Conservation (phyloP, 2,329 filamentous ascomycete genomes). For the Fusarium graminum region DNA sequence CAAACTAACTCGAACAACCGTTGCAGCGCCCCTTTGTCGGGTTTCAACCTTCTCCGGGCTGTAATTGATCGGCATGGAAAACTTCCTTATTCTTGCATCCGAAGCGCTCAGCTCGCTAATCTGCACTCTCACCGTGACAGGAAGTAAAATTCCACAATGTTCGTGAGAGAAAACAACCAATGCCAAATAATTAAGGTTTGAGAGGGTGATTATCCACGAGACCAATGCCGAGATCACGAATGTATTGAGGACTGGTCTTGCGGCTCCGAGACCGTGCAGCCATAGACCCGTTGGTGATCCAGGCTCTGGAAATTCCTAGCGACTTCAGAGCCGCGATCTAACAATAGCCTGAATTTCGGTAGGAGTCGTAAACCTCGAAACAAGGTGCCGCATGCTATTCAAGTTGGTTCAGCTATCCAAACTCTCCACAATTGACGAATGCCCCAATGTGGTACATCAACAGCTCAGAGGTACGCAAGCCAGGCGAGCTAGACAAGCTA, state of each 20-base stretch:
- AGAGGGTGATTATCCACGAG: not conserved
- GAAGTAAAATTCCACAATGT: conserved; percentile 11
- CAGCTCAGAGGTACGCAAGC: not conserved
- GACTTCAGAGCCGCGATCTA: not conserved
- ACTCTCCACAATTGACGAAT: not conserved
- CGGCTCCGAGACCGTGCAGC: not conserved
- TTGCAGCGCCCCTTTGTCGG: not conserved
- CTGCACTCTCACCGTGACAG: conserved; percentile 10
- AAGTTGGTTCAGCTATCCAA: not conserved
- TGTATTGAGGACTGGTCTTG: not conserved
- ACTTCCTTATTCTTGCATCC: conserved; percentile 8
- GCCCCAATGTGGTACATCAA: not conserved
- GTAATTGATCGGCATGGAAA: conserved; percentile 20
- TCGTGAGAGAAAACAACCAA: conserved; percentile 2
- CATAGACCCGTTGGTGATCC: not conserved
- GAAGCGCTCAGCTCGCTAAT: conserved; percentile 39
- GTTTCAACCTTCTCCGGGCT: conserved; percentile 15
- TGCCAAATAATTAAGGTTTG: not conserved
- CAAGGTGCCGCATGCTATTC: not conserved
- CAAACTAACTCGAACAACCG: not conserved
- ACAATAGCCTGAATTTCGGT: not conserved
- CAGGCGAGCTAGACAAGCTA: not conserved
- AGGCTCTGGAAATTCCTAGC: not conserved
- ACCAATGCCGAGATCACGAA: not conserved
- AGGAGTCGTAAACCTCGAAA: not conserved